Conservation (phyloP, 1,284 basidiomycete genomes). For the Malassezia cuniculi region DNA sequence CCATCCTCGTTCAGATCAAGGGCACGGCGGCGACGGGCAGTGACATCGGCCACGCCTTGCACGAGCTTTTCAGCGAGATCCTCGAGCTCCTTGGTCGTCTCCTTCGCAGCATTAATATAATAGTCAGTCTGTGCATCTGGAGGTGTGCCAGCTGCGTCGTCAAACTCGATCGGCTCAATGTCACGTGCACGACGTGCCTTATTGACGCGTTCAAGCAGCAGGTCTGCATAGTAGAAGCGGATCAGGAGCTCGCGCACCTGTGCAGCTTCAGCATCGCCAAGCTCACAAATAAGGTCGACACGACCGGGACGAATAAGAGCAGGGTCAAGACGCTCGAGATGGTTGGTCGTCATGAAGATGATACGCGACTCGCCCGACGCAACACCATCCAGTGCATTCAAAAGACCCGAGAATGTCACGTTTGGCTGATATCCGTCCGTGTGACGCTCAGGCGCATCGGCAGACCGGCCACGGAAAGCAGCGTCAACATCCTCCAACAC, state of each 20-base stretch:
- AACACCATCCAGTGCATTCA: constrained; percentile 94
- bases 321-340: constrained; percentile 57
- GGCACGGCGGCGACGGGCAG: constrained; percentile 10
- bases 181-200: constrained; percentile 6
- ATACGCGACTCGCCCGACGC: constrained; percentile 84
- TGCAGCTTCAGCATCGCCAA: constrained; percentile 72
- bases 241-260: constrained; percentile 71
- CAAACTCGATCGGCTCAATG: constrained; percentile 6
- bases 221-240: constrained; percentile 58
- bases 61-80: constrained; percentile 3
- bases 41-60: constrained; percentile 1
- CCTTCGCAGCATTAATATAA: constrained; percentile 2
- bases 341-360: constrained; percentile 99
- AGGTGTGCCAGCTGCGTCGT: neutral
- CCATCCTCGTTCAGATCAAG: constrained; percentile 11
- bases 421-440: constrained; percentile 47
- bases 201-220: constrained; percentile 5
- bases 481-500: constrained; percentile 95
- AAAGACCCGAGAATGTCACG: constrained; percentile 90
- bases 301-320: constrained; percentile 89
- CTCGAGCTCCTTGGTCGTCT: constrained; percentile 1
- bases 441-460: constrained; percentile 19
- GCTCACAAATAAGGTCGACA: constrained; percentile 70
- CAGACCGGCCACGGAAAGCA: constrained; percentile 57
- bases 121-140: constrained; percentile 9